Percentiles rank a stretch among this genome's conserved stretches.
Evolutionary conservation across 1,284 basidiomycete genomes (phyloP).

Genomic region (Apiotrichum montevideense): DNA sequence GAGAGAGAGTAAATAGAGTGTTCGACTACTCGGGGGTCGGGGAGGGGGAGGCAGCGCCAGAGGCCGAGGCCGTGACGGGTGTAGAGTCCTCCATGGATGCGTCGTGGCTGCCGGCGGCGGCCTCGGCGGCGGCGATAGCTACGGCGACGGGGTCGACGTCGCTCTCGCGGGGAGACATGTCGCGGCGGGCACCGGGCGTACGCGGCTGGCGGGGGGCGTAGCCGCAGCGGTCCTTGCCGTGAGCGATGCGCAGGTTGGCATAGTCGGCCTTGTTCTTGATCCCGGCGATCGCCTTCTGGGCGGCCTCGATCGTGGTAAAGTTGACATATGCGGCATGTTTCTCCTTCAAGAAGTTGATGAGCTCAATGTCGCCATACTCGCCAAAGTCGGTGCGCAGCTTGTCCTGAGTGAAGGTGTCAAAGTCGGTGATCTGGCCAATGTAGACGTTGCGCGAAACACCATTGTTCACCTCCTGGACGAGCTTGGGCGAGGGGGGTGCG

Average conservation of each 20-base stretch:
- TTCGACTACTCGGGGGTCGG: background rate
- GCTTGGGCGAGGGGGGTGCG: slow-evolving; percentile 69
- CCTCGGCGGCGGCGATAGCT: slow-evolving; percentile 21
- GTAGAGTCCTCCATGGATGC: background rate
- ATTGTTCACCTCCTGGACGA: slow-evolving; percentile 73
- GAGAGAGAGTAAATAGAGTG: background rate
- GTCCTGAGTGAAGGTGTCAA: slow-evolving; percentile 77
- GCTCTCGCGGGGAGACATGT: slow-evolving; percentile 11
- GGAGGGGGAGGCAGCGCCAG: background rate
- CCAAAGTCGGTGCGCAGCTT: slow-evolving; percentile 81
- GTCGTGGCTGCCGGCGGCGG: background rate
- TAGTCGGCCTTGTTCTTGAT: slow-evolving; percentile 79
- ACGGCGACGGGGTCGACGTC: slow-evolving; percentile 17
- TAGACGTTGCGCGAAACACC: slow-evolving; percentile 93
- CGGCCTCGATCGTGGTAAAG: slow-evolving; percentile 84
- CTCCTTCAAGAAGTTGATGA: slow-evolving; percentile 89
- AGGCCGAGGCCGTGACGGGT: too few relatives aligned
- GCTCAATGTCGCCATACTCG: slow-evolving; percentile 85
- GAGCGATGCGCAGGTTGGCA: slow-evolving; percentile 71
- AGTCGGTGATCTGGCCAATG: slow-evolving; percentile 86
- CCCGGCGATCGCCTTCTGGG: slow-evolving; percentile 90
- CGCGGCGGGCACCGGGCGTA: slow-evolving; percentile 8
- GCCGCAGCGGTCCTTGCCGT: slow-evolving; percentile 91
- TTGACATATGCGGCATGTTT: slow-evolving; percentile 96
- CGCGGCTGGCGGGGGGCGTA: slow-evolving; percentile 32